phyloP scores from a whole-genome alignment of 2,329 filamentous ascomycete genomes.

The Metarhizium brunneum region DNA sequence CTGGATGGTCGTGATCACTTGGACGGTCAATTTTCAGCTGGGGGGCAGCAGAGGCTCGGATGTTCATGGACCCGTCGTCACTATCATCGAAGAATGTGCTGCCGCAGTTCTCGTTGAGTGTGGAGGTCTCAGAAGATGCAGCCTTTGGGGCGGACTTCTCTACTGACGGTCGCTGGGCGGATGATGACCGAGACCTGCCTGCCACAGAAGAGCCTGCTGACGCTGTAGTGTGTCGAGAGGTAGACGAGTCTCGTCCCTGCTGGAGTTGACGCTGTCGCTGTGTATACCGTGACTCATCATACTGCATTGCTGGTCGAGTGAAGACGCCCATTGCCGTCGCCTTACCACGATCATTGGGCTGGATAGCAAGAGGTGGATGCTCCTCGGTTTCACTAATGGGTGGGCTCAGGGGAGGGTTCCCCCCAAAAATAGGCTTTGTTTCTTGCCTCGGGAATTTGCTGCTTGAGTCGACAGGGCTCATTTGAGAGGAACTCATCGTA shows the following conservation, averaged over 20 bases:
- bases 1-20: conserved; percentile 44
- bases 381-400: conserved; percentile 67
- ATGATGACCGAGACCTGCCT: conserved; percentile 37
- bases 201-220: conserved; percentile 31
- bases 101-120: conserved; percentile 22
- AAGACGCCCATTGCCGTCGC: conserved; percentile 58
- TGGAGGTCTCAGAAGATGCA: conserved; percentile 17
- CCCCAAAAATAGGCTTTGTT: conserved; percentile 21
- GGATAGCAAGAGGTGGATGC: conserved; percentile 52
- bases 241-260: conserved; percentile 58
- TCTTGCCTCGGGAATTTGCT: conserved; percentile 26
- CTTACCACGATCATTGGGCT: conserved; percentile 71
- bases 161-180: conserved; percentile 25
- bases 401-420: conserved; percentile 32
- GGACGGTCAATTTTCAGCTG: conserved; percentile 36
- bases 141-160: conserved; percentile 22
- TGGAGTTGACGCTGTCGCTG: conserved; percentile 77
- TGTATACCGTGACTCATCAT: conserved; percentile 77
- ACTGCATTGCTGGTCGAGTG: conserved; percentile 64
- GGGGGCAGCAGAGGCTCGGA: conserved; percentile 16
- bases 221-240: conserved; percentile 34
- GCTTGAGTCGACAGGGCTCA: conserved; percentile 27
- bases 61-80: conserved; percentile 22
- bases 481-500: conserved; percentile 27
- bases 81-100: conserved; percentile 38